phyloP scores from a whole-genome alignment of 1,284 basidiomycete genomes.

The Irpex sp. region DNA sequence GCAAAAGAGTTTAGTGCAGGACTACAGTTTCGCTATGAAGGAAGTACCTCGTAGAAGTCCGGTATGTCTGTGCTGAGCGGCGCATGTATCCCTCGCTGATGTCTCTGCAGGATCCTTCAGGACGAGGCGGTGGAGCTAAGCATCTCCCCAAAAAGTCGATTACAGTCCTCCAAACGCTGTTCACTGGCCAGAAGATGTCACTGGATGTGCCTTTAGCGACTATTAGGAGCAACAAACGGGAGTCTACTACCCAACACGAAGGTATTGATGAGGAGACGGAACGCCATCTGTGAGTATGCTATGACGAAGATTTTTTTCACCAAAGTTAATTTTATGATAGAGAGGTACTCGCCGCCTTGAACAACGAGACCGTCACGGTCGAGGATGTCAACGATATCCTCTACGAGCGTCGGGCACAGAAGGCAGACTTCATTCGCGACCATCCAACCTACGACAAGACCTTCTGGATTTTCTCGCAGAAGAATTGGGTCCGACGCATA shows the following conservation, averaged over 20 bases:
- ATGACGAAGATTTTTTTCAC: no score
- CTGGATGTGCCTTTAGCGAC: constrained; percentile 63
- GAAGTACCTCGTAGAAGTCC: constrained; percentile 19
- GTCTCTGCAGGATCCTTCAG: constrained; percentile 14
- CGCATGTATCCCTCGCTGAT: neutral
- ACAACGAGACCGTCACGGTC: constrained; percentile 42
- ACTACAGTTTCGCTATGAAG: constrained; percentile 42
- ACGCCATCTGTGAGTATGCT: constrained; percentile 57
- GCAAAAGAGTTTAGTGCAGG: constrained; percentile 71
- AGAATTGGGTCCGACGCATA: constrained; percentile 67
- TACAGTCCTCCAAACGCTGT: constrained; percentile 59
- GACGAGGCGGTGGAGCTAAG: constrained; percentile 26
- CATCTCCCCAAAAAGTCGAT: constrained; percentile 57
- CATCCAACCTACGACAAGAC: constrained; percentile 92
- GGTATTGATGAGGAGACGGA: constrained; percentile 62
- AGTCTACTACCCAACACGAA: constrained; percentile 38
- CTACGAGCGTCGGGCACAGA: constrained; percentile 76
- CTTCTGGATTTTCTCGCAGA: constrained; percentile 88
- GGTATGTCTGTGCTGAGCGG: constrained; percentile 1
- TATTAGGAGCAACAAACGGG: constrained; percentile 42
- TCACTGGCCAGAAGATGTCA: constrained; percentile 54
- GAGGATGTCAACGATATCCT: constrained; percentile 59
- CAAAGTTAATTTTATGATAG: constrained; percentile 31
- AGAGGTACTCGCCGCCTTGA: constrained; percentile 63
- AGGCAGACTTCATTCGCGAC: constrained; percentile 84